Conservation (phyloP, 352 stramenopile species). For the Elongisporangium undulatum region DNA sequence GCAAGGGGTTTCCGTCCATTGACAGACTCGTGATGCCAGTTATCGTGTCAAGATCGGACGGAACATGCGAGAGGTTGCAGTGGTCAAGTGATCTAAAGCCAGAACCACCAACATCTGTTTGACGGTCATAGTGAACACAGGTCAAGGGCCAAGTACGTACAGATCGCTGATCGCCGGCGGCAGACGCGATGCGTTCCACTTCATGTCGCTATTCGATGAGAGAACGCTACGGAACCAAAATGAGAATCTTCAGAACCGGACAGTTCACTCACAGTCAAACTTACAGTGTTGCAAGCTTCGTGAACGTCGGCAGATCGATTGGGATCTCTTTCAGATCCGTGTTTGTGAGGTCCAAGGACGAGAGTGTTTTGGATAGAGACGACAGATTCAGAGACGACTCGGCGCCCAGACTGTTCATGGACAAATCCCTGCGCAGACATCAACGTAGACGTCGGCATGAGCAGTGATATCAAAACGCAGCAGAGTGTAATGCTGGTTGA, state of each 20-base stretch:
- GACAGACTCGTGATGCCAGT: neutral
- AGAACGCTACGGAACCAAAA: too few species aligned
- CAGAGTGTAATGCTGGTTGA: too few species aligned
- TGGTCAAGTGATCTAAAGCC: neutral
- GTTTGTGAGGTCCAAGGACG: neutral
- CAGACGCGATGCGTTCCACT: neutral
- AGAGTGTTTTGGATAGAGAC: neutral
- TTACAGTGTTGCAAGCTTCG: neutral
- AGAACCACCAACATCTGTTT: too few species aligned
- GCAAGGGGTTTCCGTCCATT: neutral
- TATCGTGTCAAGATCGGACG: neutral
- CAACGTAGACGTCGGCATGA: too few species aligned
- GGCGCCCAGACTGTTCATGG: neutral
- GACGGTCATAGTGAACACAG: too few species aligned
- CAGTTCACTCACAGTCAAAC: too few species aligned
- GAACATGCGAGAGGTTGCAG: neutral
- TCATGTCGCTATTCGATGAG: neutral
- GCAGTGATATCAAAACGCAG: too few species aligned
- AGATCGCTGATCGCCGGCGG: neutral
- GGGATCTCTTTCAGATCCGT: neutral
- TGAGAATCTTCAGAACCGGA: too few species aligned
- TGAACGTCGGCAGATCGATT: neutral
- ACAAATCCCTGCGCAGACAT: neutral
- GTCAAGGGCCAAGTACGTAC: neutral
- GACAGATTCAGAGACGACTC: neutral